Conservation (phyloP, 176 grass and related monocot genomes). For the Poa annua region DNA sequence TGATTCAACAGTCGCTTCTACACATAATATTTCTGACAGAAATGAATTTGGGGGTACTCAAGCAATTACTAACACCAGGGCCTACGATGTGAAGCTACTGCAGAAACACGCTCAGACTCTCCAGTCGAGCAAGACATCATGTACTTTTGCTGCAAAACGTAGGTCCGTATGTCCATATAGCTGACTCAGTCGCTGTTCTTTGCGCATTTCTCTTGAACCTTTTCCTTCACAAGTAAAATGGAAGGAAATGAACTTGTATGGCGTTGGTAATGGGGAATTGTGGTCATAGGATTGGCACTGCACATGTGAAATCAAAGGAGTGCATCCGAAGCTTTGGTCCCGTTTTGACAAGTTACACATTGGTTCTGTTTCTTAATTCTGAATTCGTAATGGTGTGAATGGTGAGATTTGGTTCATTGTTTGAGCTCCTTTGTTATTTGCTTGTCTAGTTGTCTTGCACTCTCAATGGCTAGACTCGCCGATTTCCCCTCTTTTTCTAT, state of each 20-base stretch:
- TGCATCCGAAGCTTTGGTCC: constrained; percentile 20
- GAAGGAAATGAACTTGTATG: constrained; percentile 37
- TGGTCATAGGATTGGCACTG: constrained; percentile 10
- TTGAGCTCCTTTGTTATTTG: neutral
- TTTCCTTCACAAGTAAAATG: constrained; percentile 37
- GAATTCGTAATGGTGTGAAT: constrained; percentile 33
- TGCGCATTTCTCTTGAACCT: constrained; percentile 33
- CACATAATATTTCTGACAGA: constrained; percentile 42
- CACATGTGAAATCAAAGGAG: constrained; percentile 37
- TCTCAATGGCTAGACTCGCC: neutral
- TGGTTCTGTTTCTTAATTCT: constrained; percentile 31
- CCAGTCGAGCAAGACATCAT: constrained; percentile 10
- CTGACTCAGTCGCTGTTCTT: constrained; percentile 43
- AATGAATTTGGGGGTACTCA: constrained; percentile 32
- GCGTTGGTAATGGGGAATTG: neutral
- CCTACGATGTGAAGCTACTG: constrained; percentile 37
- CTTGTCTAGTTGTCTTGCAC: neutral
- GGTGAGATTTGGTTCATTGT: constrained; percentile 42
- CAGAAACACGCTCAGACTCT: constrained; percentile 15
- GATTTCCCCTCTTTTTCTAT: neutral
- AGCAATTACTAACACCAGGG: constrained; percentile 42
- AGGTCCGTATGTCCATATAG: constrained; percentile 61
- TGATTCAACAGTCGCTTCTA: constrained; percentile 45
- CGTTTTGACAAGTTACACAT: constrained; percentile 25
- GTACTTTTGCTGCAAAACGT: constrained; percentile 37